Base-by-base conservation (phyloP, 2,329 filamentous ascomycete genomes). In the Nothomitra cinnamomea region DNA sequence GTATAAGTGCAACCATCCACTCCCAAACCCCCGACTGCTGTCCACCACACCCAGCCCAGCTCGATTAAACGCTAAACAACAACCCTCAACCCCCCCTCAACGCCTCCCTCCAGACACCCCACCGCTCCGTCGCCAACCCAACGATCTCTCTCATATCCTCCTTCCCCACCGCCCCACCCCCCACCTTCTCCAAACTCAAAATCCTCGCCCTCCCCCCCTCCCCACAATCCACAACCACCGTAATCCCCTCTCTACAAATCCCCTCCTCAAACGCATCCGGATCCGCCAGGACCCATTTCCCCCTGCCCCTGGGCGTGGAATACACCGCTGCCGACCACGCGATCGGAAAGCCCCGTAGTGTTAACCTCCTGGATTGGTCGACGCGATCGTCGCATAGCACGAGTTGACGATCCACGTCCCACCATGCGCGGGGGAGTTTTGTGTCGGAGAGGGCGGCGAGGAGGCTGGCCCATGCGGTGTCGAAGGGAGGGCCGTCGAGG, bases 251-350 rank as follows among this genome's bases (percentile, higher is more conserved):
- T 57, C 81, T 74, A 63, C 87, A 94, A 43, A 94, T 69, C 7
- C 77, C 78, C 70, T 96, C 92, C 70, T 98, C 92, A 60, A 94
- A 83, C 21, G 80, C 78, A 69, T 98, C 92, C 1, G 87, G 87
- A 69, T 98, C 92, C 5, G 85, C 79, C 55, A 98, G 68, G 2
- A 95, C 71, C 87, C 88, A 94, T 47, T 55, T 64, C 54, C 63
- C 60, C 15, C 59, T 57, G 35, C 50, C 58, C 12, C 52, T 52
- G 61, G 72, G 72, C 50, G 81, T 82, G 48, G 77, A 80, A 63
- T 95, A 94, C 8, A 95, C 80, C 6, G 77, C 79, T 58, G 86
- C 88, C 0, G 84, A 90, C 60, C 80, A 82, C 10, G 88, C 76
- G 50, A 95, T 75, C 0, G 89, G 89, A 58, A 87, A 64, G 0